These are phyloP conservation scores for Acanthamoeba sp. DNA, from an alignment of 208 protist species.

Conservation along the genomic window DNA sequence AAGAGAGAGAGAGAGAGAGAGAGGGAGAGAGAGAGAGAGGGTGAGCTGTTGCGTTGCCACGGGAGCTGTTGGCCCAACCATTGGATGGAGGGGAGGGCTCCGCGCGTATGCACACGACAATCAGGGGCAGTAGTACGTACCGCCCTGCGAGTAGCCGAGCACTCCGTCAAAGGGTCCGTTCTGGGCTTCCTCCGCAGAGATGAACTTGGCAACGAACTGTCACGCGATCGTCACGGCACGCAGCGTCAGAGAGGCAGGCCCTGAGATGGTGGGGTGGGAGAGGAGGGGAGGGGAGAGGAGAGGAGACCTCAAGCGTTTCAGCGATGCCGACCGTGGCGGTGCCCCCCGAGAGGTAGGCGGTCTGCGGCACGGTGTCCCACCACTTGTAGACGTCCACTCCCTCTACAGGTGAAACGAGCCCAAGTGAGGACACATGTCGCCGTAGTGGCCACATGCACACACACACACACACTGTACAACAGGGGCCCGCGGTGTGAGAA, in stretches of 20 bases:
- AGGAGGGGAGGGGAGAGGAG: neutral
- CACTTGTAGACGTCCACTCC: slow-evolving; percentile 12
- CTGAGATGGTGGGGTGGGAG: too few relatives aligned
- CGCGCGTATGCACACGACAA: neutral
- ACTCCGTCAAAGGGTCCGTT: slow-evolving; percentile 13
- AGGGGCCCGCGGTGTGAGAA: neutral
- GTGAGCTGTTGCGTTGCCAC: too few relatives aligned
- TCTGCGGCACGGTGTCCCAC: slow-evolving; percentile 5
- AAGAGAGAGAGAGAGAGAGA: too few relatives aligned
- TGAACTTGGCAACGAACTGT: neutral
- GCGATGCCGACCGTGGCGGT: neutral
- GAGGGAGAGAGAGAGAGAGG: too few relatives aligned
- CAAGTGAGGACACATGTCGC: neutral
- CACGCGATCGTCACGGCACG: neutral
- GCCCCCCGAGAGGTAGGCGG: neutral
- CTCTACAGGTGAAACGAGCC: neutral
- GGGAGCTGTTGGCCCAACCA: too few relatives aligned
- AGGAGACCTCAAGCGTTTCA: neutral
- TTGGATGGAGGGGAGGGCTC: too few relatives aligned
- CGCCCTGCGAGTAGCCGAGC: slow-evolving; percentile 29
- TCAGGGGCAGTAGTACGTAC: neutral
- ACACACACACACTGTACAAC: neutral
- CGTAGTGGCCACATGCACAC: neutral
- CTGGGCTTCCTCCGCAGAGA: neutral
- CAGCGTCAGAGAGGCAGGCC: neutral